Evolutionary conservation across 1,284 basidiomycete species (phyloP), one percentile per base, ranked within the genome.

Genomic region (Ganoderma boninense): DNA sequence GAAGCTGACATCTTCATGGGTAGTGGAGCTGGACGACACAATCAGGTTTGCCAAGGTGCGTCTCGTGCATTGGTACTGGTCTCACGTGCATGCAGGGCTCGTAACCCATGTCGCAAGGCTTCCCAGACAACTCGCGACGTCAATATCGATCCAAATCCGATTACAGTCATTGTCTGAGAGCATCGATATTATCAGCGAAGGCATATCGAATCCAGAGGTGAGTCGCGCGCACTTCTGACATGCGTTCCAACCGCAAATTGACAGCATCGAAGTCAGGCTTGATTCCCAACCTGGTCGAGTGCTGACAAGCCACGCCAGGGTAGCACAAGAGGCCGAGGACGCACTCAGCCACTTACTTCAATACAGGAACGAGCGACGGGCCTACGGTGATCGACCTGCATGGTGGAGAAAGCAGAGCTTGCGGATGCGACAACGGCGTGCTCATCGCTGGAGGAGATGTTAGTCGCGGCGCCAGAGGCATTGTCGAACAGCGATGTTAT

Each of bases 11-110:
- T 82, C 86, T 35, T 88, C 88, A 72, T 95, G 93, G 93, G 82
- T 93, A 42, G 76, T 80, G 0, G 92, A 95, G 77, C 84, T 95
- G 32, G 88, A 94, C 74, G 85, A 87, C 59, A 87, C 89, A 26
- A 93, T 95, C 72, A 80, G 82, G 43, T 81, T 84, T 29, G 92
- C 92, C 11, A 91, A 93, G 84, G 94, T 93, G 74, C n/a, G 69
- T 23, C 13, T 2, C 35, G 18, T 2, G 4, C 7, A 23, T 54
- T n/a, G n/a, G n/a, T n/a, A n/a, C n/a, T 3, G 32, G 20, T 56
- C 6, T 8, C 6, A 6, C 14, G 4, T 49, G 60, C 57, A 49
- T 49, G 29, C 6, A 43, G 16, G 38, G 20, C 29, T 44, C 57
- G 65, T 20, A 68, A 65, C 49, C 13, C 26, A 16, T 10, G 26